Conservation (phyloP, 768 basidiomycete genomes). For the Lactarius tabidus region DNA sequence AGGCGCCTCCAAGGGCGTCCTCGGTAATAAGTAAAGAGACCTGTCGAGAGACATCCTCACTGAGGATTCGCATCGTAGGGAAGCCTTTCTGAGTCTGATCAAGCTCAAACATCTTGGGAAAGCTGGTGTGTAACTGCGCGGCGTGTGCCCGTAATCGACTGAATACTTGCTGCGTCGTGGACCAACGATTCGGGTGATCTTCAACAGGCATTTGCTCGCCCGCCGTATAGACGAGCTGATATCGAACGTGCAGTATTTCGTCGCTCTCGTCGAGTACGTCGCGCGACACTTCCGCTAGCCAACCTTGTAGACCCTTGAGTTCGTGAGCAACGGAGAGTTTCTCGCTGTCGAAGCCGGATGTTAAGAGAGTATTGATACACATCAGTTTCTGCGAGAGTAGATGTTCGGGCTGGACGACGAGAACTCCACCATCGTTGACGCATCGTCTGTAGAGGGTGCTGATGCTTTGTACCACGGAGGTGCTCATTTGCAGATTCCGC, state of each 20-base stretch:
- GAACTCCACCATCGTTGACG: slow-evolving; percentile 36
- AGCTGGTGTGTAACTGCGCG: neutral
- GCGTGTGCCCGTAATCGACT: slow-evolving; percentile 31
- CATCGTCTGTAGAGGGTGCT: slow-evolving; percentile 38
- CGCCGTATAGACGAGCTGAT: slow-evolving; percentile 47
- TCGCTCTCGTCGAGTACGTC: slow-evolving; percentile 23
- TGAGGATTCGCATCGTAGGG: slow-evolving; percentile 10
- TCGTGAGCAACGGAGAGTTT: neutral
- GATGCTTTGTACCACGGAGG: slow-evolving; percentile 29
- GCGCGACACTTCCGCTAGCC: slow-evolving; percentile 5
- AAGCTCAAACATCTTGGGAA: neutral
- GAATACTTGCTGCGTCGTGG: slow-evolving; percentile 38
- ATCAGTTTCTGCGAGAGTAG: slow-evolving; percentile 48
- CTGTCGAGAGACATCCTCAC: neutral
- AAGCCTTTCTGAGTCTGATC: neutral
- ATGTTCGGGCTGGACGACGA: slow-evolving; percentile 52
- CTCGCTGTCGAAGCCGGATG: slow-evolving; percentile 17
- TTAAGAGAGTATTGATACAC: slow-evolving; percentile 36
- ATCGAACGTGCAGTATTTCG: slow-evolving; percentile 42
- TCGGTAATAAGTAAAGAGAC: slow-evolving; percentile 1
- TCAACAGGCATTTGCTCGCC: slow-evolving; percentile 38
- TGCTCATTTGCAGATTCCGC: slow-evolving; percentile 33
- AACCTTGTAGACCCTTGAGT: neutral
- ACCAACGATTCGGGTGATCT: slow-evolving; percentile 43
- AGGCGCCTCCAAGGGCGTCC: neutral